Conservation (phyloP, 306 rosid genomes). For the Glycine soja region DNA sequence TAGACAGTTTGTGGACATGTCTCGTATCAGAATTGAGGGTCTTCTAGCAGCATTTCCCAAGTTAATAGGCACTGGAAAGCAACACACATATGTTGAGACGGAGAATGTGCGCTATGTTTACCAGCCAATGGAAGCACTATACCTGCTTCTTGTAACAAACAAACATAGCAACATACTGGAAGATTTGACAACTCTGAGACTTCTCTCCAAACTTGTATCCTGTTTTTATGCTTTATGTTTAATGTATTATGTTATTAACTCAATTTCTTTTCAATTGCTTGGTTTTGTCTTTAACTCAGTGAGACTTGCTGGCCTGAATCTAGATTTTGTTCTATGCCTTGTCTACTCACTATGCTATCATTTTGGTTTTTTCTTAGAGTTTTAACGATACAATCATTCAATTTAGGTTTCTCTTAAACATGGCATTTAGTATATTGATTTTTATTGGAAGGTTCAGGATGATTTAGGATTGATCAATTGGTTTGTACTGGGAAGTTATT, state of each 20-base stretch:
- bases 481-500: constrained; percentile 5
- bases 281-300: constrained; percentile 38
- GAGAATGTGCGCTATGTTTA: constrained; percentile 94
- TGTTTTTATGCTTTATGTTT: constrained; percentile 35
- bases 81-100: constrained; percentile 91
- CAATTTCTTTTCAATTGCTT: constrained; percentile 31
- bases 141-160: constrained; percentile 92
- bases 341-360: neutral
- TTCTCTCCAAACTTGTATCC: constrained; percentile 96
- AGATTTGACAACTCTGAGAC: constrained; percentile 90
- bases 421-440: constrained; percentile 8
- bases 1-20: constrained; percentile 88
- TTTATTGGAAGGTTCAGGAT: neutral
- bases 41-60: constrained; percentile 96
- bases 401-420: constrained; percentile 8
- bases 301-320: constrained; percentile 10
- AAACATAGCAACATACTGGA: constrained; percentile 95
- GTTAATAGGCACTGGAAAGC: constrained; percentile 91
- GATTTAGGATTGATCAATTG: constrained; percentile 26
- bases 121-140: constrained; percentile 92
- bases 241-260: constrained; percentile 24
- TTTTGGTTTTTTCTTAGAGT: constrained; percentile 13
- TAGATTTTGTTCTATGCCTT: constrained; percentile 25
- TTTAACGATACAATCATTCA: constrained; percentile 28
- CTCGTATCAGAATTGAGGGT: constrained; percentile 93